Conservation (phyloP, 805 yeast genomes). For the Scheffersomyces coipomensis region DNA sequence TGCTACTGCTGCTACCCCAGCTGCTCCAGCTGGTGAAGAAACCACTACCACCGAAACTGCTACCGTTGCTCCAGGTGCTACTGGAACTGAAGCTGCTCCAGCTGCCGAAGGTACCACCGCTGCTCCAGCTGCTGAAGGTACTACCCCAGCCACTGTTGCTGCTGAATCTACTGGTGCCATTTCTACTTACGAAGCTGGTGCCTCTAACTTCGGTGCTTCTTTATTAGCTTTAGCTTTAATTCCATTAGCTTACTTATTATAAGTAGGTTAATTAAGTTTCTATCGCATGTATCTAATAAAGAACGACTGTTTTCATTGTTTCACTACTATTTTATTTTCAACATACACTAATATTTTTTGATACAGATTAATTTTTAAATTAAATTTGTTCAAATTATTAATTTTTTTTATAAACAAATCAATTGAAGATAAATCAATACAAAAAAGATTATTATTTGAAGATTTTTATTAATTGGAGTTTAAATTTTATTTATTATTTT, state of each 20-base stretch:
- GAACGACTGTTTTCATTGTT: not conserved
- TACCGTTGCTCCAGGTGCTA: conserved; percentile 9
- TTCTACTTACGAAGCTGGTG: conserved; percentile 10
- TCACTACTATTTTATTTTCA: not conserved
- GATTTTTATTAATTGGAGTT: too few species aligned
- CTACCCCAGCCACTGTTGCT: conserved; percentile 12
- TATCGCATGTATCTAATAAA: not conserved
- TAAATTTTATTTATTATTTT: too few species aligned
- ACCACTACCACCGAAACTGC: conserved; percentile 10
- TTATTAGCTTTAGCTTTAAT: conserved; percentile 22
- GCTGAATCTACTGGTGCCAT: conserved; percentile 9
- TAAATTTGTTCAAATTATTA: too few species aligned
- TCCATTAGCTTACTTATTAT: conserved; percentile 33
- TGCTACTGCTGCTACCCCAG: conserved; percentile 8
- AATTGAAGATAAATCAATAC: too few species aligned
- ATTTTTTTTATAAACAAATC: too few species aligned
- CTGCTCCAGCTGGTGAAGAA: conserved; percentile 6
- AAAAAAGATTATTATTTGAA: too few species aligned
- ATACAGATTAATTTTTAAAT: too few species aligned
- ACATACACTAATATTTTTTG: not conserved
- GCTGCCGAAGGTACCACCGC: conserved; percentile 8
- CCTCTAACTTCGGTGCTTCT: conserved; percentile 19
- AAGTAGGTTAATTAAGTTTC: conserved; percentile 9
- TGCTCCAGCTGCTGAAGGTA: conserved; percentile 8
- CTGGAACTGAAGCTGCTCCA: conserved; percentile 10